Evolutionary conservation across 164 flowering plant species (phyloP).

Genomic region (Annona cherimola): DNA sequence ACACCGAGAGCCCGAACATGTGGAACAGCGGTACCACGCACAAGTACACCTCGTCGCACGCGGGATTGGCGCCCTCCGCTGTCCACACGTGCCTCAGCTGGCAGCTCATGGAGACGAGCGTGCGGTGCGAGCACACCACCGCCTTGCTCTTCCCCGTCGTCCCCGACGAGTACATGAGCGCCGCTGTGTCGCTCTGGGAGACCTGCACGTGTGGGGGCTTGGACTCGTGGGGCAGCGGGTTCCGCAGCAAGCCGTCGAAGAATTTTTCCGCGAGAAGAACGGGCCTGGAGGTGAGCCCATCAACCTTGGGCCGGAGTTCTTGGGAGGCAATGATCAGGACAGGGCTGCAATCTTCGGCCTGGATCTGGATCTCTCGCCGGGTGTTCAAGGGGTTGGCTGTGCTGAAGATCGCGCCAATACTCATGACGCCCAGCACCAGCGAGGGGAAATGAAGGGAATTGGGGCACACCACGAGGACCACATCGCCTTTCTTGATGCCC

Average conservation of each 20-base stretch:
- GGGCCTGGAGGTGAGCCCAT: conserved; percentile 11
- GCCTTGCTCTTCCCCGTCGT: conserved; percentile 32
- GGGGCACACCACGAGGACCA: conserved; percentile 21
- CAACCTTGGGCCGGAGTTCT: conserved; percentile 17
- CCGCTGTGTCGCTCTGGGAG: conserved; percentile 17
- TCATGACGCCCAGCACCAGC: conserved; percentile 23
- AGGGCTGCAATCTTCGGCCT: conserved; percentile 21
- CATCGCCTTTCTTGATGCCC: conserved; percentile 24
- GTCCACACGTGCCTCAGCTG: conserved; percentile 21
- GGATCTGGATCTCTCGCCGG: conserved; percentile 16
- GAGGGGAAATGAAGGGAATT: conserved; percentile 22
- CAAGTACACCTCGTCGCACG: conserved; percentile 20
- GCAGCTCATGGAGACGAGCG: conserved; percentile 18
- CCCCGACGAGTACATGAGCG: conserved; percentile 31
- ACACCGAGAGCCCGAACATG: conserved; percentile 30
- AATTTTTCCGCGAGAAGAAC: conserved; percentile 9
- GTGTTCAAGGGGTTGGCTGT: conserved; percentile 26
- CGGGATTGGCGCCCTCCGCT: conserved; percentile 1
- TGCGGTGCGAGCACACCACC: conserved; percentile 24
- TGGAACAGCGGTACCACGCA: conserved; percentile 28
- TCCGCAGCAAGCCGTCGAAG: conserved; percentile 6
- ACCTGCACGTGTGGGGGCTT: background rate
- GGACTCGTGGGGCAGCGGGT: background rate
- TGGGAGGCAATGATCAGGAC: conserved; percentile 16
- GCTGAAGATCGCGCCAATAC: conserved; percentile 21